Evolutionary conservation across 1,139 yeast genomes (phyloP).

Genomic region (Komagataea norvegica): DNA sequence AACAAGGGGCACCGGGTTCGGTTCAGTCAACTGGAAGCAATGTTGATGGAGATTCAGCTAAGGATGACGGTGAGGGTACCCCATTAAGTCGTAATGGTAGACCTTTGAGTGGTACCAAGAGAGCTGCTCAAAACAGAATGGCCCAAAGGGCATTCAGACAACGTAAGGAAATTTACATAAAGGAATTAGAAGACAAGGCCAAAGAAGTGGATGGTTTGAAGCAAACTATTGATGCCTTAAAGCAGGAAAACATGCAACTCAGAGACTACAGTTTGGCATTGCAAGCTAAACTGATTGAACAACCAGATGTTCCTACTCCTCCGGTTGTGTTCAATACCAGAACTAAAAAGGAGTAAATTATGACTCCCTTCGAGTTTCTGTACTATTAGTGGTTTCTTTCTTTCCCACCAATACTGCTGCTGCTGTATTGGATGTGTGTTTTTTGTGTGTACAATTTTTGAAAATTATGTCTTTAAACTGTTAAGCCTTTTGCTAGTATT

Average conservation of each 20-base stretch:
- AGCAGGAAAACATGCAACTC: conserved; percentile 65
- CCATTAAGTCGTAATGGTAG: conserved; percentile 35
- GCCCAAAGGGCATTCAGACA: conserved; percentile 88
- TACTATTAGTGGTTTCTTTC: neutral
- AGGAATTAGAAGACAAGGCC: conserved; percentile 69
- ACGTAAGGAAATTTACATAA: conserved; percentile 71
- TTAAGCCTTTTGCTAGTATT: neutral
- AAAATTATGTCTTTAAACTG: too few species aligned
- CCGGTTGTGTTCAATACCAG: conserved; percentile 34
- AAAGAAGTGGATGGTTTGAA: conserved; percentile 54
- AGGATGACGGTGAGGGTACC: conserved; percentile 10
- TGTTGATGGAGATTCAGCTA: neutral
- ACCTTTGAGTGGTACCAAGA: conserved; percentile 59
- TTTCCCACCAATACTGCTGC: too few species aligned
- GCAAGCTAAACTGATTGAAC: conserved; percentile 61
- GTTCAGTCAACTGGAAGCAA: neutral
- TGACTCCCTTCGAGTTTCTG: neutral
- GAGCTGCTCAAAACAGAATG: conserved; percentile 84
- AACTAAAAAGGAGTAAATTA: conserved; percentile 13
- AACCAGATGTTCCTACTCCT: conserved; percentile 36
- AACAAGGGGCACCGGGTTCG: neutral
- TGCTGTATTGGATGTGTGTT: too few species aligned
- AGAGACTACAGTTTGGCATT: conserved; percentile 69
- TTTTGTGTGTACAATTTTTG: neutral
- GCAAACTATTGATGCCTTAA: conserved; percentile 57